These are phyloP conservation scores for Trametes polyzona DNA, from an alignment of 1,284 basidiomycete species.

Conservation along the genomic window DNA sequence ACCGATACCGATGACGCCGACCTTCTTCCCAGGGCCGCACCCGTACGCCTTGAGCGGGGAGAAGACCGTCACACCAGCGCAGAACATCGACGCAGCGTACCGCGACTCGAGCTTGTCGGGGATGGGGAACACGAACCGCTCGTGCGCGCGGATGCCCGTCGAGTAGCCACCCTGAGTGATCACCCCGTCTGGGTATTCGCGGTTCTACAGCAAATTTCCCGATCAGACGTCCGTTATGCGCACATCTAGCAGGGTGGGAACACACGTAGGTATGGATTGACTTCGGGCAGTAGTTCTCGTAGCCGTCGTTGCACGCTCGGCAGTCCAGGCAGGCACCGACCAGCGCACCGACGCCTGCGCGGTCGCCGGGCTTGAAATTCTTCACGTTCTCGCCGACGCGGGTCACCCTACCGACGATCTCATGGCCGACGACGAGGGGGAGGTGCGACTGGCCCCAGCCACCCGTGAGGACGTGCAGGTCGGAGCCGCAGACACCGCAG, in stretches of 20 bases:
- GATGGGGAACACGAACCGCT: constrained; percentile 75
- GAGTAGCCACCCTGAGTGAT: constrained; percentile 66
- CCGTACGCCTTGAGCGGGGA: constrained; percentile 66
- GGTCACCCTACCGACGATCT: constrained; percentile 62
- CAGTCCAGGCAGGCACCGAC: constrained; percentile 59
- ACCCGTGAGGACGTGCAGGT: constrained; percentile 52
- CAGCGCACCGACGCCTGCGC: constrained; percentile 70
- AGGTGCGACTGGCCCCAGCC: constrained; percentile 48
- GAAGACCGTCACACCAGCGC: constrained; percentile 70
- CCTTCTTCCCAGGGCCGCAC: constrained; percentile 65
- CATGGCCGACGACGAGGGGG: constrained; percentile 55
- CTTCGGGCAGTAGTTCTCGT: constrained; percentile 56
- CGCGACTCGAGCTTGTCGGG: constrained; percentile 60
- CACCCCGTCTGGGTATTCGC: constrained; percentile 48
- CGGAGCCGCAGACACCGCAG: constrained; percentile 53
- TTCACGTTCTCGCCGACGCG: constrained; percentile 57
- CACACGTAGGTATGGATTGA: too few species aligned
- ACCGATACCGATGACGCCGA: constrained; percentile 70
- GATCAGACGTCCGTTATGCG: too few species aligned
- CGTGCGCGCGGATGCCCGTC: constrained; percentile 65
- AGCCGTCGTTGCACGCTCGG: constrained; percentile 54
- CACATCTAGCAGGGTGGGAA: too few species aligned
- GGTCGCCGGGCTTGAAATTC: constrained; percentile 62
- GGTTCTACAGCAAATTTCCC: constrained; percentile 20
- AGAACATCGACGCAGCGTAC: constrained; percentile 58